Conservation (phyloP, 345 rosid genomes). For the Euphorbia pulcherrima region DNA sequence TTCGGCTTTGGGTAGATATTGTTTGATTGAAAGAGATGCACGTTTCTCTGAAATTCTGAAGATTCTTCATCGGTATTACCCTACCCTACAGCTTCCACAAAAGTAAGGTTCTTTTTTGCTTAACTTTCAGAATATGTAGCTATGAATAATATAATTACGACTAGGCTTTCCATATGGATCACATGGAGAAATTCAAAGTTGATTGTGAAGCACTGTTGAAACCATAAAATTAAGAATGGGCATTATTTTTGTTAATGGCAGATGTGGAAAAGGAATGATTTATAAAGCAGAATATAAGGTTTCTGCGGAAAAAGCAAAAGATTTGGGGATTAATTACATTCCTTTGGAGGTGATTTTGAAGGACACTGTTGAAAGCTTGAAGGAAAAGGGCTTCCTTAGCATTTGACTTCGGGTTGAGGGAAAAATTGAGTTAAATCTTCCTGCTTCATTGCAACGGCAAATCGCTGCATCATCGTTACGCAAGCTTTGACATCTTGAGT, state of each 20-base stretch:
- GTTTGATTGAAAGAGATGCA: not conserved
- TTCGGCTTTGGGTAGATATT: slow-evolving; percentile 15
- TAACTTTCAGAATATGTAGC: not conserved
- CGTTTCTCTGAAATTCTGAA: slow-evolving; percentile 11
- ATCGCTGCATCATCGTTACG: not conserved
- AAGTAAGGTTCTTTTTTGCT: not conserved
- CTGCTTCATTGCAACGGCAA: not conserved
- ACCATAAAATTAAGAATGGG: not conserved
- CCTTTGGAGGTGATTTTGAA: slow-evolving; percentile 29
- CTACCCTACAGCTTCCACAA: slow-evolving; percentile 14
- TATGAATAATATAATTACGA: not conserved
- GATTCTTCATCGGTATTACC: slow-evolving; percentile 10
- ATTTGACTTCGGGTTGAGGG: not conserved
- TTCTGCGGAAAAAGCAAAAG: slow-evolving; percentile 18
- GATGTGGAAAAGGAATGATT: not conserved
- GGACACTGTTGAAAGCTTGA: slow-evolving; percentile 32
- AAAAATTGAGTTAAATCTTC: not conserved
- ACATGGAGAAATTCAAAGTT: not conserved
- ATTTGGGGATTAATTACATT: slow-evolving; percentile 25
- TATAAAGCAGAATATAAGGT: not conserved
- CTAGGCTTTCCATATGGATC: not conserved
- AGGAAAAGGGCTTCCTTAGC: slow-evolving; percentile 25
- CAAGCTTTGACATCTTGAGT: not conserved
- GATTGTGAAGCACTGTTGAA: not conserved
- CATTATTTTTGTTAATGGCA: not conserved